These are phyloP conservation scores for Fusarium guadeloupense DNA, from an alignment of 2,329 filamentous ascomycete species.

Conservation along the genomic window DNA sequence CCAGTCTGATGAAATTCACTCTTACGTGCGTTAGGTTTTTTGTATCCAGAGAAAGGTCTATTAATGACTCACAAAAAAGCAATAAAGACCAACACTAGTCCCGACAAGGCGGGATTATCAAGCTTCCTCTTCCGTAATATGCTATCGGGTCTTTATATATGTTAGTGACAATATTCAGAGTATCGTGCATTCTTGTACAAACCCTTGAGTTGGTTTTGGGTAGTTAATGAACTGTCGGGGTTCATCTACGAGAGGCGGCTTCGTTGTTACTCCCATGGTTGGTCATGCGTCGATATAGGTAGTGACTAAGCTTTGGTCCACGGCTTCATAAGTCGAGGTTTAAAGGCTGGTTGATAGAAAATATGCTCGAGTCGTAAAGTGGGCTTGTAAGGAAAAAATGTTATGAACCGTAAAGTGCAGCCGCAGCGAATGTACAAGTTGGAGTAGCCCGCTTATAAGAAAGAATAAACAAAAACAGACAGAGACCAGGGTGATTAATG, in stretches of 20 bases:
- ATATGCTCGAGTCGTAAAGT: no score
- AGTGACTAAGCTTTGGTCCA: no score
- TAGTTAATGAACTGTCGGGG: slow-evolving; percentile 3
- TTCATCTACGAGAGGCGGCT: background rate
- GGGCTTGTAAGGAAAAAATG: no score
- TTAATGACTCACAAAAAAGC: slow-evolving; percentile 1
- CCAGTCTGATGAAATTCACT: slow-evolving; percentile 30
- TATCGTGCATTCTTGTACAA: background rate
- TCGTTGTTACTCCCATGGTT: background rate
- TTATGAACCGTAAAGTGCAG: no score
- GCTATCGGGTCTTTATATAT: background rate
- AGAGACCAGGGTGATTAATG: background rate
- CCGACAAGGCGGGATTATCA: slow-evolving; percentile 5
- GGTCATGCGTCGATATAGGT: background rate
- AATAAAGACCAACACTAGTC: background rate
- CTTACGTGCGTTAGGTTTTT: background rate
- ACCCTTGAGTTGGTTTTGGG: slow-evolving; percentile 13
- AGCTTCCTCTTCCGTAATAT: background rate
- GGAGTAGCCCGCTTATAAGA: no score
- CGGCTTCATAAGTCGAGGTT: no score
- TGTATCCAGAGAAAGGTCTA: background rate
- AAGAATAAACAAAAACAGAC: no score
- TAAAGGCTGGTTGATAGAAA: no score
- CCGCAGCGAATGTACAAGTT: no score
- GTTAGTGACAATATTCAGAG: background rate